A percentile compares a stretch with the other conserved stretches of the same genome.
These are phyloP conservation scores for Uronychia binucleata DNA, from an alignment of 73 alveolate species.

Conservation along the genomic window DNA sequence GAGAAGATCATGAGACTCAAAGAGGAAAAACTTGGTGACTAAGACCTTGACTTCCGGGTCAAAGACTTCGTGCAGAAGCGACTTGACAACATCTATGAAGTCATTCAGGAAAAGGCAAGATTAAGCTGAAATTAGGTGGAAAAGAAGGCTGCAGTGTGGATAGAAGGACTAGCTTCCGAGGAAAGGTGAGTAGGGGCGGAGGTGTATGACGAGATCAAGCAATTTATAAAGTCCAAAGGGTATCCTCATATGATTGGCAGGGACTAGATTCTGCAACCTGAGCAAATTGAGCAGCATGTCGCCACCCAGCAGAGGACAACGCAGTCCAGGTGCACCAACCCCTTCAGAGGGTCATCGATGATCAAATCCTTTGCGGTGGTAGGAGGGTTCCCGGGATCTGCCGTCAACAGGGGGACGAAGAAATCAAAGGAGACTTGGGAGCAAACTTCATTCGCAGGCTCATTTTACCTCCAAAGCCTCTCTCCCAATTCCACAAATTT, in stretches of 20 bases:
- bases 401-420: background rate
- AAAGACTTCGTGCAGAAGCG: conserved; percentile 15
- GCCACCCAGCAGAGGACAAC: background rate
- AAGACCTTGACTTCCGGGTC: background rate
- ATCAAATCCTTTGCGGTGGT: background rate
- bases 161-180: background rate
- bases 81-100: background rate
- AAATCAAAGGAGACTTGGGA: background rate
- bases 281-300: background rate
- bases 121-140: too few species aligned
- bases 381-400: background rate
- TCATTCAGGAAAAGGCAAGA: background rate
- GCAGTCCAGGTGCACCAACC: background rate
- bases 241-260: background rate
- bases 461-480: background rate
- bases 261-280: background rate
- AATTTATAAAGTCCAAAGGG: background rate
- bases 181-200: background rate
- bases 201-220: background rate
- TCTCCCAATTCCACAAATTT: background rate
- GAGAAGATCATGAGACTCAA: conserved; percentile 7
- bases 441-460: background rate
- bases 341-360: background rate
- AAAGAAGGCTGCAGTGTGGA: background rate
- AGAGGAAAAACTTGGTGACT: conserved; percentile 12